Evolutionary conservation across 2,329 filamentous ascomycete species (phyloP), one percentile per base, ranked within the genome.

Genomic region (Chrysosporium queenslandicum): DNA sequence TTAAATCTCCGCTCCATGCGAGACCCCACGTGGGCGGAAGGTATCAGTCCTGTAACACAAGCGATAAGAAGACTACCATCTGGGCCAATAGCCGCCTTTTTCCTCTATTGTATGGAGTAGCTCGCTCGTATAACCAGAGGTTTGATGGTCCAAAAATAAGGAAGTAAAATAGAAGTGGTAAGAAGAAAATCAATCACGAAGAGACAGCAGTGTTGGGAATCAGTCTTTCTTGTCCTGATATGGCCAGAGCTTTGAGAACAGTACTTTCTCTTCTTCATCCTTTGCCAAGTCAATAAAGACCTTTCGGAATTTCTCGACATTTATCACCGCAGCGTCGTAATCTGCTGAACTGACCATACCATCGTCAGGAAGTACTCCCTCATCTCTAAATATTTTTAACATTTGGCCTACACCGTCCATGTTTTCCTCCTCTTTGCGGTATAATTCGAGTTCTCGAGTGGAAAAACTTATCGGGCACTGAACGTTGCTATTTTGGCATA

Each of bases 321-420:
- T 61, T 12, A 52, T 48, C 41, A 40, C 45, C 32, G 57, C 59
- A 32, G 23, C 51, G 41, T 63, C 55, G 52, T 59, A 66, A 46
- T 66, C 61, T 54, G 63, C 46, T 2, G 61, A 60, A 0, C 58
- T 56, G 23, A 66, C 62, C 61, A 66, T 66, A 1, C 64, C 64
- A 58, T 64, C 62, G 9, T 62, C 59, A 1, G 64, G 62, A 27
- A 64, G 55, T 9, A 64, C 53, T 16, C 45, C 58, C 55, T 63
- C 46, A 4, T 65, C 62, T 46, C 55, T 59, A 50, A 65, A 63
- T 27, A 63, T 32, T 30, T 52, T 54, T 8, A 68, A 46, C 56
- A 68, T 64, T 9, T 60, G 47, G n/a, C 63, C 60, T 30, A 68
- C 52, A 1, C 62, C 61, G 21, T 61, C 54, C 3, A 67, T 58